Conservation (phyloP, 176 grass and related monocot genomes). For the Oryza rufipogon region DNA sequence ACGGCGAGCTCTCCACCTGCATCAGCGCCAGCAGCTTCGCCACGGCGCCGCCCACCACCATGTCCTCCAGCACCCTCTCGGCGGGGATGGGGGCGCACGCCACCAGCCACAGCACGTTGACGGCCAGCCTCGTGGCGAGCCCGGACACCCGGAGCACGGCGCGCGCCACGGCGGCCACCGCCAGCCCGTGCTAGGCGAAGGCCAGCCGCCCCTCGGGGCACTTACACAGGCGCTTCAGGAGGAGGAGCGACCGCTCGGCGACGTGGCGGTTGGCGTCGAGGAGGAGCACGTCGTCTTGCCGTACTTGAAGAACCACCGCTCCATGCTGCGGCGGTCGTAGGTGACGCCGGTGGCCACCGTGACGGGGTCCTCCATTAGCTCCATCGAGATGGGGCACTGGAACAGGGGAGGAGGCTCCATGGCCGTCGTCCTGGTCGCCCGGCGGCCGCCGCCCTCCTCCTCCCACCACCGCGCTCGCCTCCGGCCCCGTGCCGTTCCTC, state of each 20-base stretch:
- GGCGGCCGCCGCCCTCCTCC: no score
- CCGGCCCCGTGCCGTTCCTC: no score
- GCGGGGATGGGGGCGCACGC: constrained; percentile 39
- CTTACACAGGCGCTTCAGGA: constrained; percentile 77
- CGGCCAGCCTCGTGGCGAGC: constrained; percentile 57
- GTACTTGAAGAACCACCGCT: constrained; percentile 70
- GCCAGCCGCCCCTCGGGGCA: constrained; percentile 69
- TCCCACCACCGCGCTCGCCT: no score
- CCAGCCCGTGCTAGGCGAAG: constrained; percentile 66
- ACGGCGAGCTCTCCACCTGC: constrained; percentile 53
- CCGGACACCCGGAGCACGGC: constrained; percentile 63
- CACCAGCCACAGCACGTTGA: constrained; percentile 71
- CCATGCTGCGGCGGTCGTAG: constrained; percentile 67
- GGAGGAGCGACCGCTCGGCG: constrained; percentile 60
- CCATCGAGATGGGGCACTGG: constrained; percentile 73
- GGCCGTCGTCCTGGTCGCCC: background rate
- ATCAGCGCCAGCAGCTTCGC: constrained; percentile 65
- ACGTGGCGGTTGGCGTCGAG: constrained; percentile 53
- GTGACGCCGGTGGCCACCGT: constrained; percentile 63
- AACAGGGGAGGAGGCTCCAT: constrained; percentile 44
- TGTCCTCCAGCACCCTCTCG: constrained; percentile 63
- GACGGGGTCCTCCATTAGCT: constrained; percentile 76
- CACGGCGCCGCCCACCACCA: constrained; percentile 52
- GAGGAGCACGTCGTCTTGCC: constrained; percentile 69
- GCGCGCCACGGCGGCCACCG: constrained; percentile 49